These are phyloP conservation scores for Macrocybe gigantea DNA, from an alignment of 768 basidiomycete species.

Conservation along the genomic window DNA sequence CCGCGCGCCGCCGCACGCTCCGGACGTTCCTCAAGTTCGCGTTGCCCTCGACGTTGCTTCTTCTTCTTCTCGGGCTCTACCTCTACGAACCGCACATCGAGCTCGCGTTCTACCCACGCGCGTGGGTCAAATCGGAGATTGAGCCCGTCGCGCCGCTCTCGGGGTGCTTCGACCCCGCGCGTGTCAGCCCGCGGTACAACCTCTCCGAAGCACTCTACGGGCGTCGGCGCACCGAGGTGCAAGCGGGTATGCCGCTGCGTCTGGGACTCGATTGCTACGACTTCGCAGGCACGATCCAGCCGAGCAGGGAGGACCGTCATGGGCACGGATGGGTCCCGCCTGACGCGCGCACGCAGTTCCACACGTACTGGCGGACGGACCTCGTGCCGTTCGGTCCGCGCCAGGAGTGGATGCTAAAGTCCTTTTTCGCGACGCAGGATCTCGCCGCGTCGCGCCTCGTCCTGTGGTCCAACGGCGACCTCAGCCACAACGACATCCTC, in stretches of 20 bases:
- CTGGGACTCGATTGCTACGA: conserved; percentile 89
- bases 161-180: conserved; percentile 67
- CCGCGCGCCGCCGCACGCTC: conserved; percentile 30
- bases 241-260: conserved; percentile 74
- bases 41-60: conserved; percentile 29
- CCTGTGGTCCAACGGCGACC: conserved; percentile 89
- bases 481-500: conserved; percentile 51
- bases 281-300: conserved; percentile 78
- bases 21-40: conserved; percentile 36
- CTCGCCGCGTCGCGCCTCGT: conserved; percentile 56
- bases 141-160: conserved; percentile 54
- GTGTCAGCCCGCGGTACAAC: conserved; percentile 64
- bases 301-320: conserved; percentile 10
- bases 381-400: conserved; percentile 74
- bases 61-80: conserved; percentile 44
- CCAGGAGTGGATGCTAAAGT: conserved; percentile 89
- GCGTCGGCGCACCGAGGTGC: conserved; percentile 61
- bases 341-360: conserved; percentile 60
- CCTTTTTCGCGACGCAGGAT: conserved; percentile 92
- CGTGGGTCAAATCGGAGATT: conserved; percentile 75
- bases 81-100: conserved; percentile 85
- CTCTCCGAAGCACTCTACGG: conserved; percentile 58
- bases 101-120: conserved; percentile 67
- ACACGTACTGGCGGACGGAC: conserved; percentile 94
- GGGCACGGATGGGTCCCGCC: conserved; percentile 18